Evolutionary conservation across 2,329 filamentous ascomycete species (phyloP).

Genomic region (Ceratocystis diversiconidia): DNA sequence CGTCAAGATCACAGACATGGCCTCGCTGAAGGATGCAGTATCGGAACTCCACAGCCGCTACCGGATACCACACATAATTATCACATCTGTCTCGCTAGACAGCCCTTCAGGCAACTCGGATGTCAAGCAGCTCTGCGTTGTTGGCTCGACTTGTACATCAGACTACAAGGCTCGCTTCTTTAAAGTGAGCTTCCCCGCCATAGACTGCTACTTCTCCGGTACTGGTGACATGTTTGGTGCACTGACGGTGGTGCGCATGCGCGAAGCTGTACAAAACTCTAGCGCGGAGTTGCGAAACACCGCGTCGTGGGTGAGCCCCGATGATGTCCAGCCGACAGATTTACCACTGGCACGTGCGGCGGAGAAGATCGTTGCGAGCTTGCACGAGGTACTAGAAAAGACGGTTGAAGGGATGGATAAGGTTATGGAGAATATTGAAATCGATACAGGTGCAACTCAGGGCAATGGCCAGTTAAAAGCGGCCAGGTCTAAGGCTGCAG

Average conservation of each 20-base stretch:
- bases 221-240: slow-evolving; percentile 98
- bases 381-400: slow-evolving; percentile 68
- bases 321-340: slow-evolving; percentile 52
- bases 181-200: slow-evolving; percentile 68
- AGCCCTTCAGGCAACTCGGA: slow-evolving; percentile 27
- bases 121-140: slow-evolving; percentile 47
- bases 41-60: slow-evolving; percentile 62
- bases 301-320: slow-evolving; percentile 61
- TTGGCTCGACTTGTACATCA: slow-evolving; percentile 59
- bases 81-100: slow-evolving; percentile 71
- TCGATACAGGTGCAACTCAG: slow-evolving; percentile 36
- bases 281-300: slow-evolving; percentile 33
- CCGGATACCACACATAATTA: slow-evolving; percentile 72
- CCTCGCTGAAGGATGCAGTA: slow-evolving; percentile 59
- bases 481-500: slow-evolving; percentile 62
- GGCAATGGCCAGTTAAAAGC: slow-evolving; percentile 44
- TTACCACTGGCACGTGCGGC: slow-evolving; percentile 71
- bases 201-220: slow-evolving; percentile 89
- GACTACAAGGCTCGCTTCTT: slow-evolving; percentile 63
- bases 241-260: slow-evolving; percentile 71
- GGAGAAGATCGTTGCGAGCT: slow-evolving; percentile 78
- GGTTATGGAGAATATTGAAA: slow-evolving; percentile 30
- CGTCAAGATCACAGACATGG: slow-evolving; percentile 65
- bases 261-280: slow-evolving; percentile 53
- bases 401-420: slow-evolving; percentile 50